phyloP scores from a whole-genome alignment of 768 basidiomycete genomes.

The Boletus tylopilopsis region DNA sequence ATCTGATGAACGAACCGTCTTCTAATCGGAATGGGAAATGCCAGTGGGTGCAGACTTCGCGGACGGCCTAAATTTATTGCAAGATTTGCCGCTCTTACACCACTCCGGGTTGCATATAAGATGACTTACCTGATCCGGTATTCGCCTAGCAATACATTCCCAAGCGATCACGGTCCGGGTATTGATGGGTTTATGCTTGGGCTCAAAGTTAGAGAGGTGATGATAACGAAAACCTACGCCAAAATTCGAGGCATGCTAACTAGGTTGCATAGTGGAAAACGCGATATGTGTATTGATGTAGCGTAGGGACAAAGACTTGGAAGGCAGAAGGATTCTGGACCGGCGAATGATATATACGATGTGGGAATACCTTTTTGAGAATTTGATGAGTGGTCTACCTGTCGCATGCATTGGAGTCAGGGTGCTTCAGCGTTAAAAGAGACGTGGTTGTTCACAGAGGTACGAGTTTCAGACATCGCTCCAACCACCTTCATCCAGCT shows the following conservation, averaged over 20 bases:
- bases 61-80: too few species aligned
- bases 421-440: neutral
- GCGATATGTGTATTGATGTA: neutral
- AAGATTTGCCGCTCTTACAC: too few species aligned
- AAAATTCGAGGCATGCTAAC: neutral
- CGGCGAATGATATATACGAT: too few species aligned
- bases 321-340: neutral
- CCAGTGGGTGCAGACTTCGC: too few species aligned
- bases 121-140: neutral
- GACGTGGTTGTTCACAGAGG: neutral
- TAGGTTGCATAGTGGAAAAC: neutral
- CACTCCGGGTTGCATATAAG: too few species aligned
- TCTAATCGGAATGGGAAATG: too few species aligned
- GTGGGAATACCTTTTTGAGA: neutral
- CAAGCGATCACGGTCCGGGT: too few species aligned
- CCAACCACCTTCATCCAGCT: slow-evolving; percentile 90
- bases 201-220: too few species aligned
- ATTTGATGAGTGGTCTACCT: neutral
- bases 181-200: too few species aligned
- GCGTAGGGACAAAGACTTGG: neutral
- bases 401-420: neutral
- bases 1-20: neutral
- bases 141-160: neutral
- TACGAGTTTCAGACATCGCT: slow-evolving; percentile 59
- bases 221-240: neutral